These are phyloP conservation scores for Prunus fruticosa DNA, from an alignment of 306 rosid species.

Conservation along the genomic window DNA sequence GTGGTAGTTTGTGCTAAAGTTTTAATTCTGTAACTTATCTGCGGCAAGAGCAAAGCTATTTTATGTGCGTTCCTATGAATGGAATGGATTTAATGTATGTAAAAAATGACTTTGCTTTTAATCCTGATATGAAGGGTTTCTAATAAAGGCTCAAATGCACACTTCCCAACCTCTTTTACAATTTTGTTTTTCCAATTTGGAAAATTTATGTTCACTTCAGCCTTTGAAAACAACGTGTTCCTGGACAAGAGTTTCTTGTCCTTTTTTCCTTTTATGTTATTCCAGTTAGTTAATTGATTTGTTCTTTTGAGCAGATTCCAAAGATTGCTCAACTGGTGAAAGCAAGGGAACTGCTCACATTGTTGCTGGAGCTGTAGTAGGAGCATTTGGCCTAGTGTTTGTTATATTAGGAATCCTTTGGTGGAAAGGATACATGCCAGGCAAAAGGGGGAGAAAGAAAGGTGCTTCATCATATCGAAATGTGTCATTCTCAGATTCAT, in stretches of 20 bases:
- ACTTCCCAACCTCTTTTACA: background rate
- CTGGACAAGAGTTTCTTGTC: background rate
- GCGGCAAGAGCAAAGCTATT: background rate
- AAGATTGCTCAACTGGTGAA: conserved; percentile 38
- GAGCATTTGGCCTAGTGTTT: conserved; percentile 37
- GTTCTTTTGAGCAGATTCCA: conserved; percentile 35
- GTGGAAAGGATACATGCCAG: conserved; percentile 44
- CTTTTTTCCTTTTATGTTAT: background rate
- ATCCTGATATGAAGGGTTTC: background rate
- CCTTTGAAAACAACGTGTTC: background rate
- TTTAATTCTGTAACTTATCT: too few species aligned
- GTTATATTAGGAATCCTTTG: conserved; percentile 47
- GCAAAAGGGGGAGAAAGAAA: conserved; percentile 23
- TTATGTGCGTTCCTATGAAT: background rate
- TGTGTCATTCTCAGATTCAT: conserved; percentile 5
- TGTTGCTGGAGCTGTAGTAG: conserved; percentile 33
- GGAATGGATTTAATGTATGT: background rate
- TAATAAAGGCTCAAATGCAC: background rate
- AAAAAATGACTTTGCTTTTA: background rate
- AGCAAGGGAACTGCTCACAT: conserved; percentile 25
- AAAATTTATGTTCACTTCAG: background rate
- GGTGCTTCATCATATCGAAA: conserved; percentile 22
- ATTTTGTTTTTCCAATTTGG: background rate
- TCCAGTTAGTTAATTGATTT: background rate
- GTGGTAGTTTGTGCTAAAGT: too few species aligned